Evolutionary conservation across 106 monocot genomes (phyloP).

Genomic region (Narthecium ossifragum): DNA sequence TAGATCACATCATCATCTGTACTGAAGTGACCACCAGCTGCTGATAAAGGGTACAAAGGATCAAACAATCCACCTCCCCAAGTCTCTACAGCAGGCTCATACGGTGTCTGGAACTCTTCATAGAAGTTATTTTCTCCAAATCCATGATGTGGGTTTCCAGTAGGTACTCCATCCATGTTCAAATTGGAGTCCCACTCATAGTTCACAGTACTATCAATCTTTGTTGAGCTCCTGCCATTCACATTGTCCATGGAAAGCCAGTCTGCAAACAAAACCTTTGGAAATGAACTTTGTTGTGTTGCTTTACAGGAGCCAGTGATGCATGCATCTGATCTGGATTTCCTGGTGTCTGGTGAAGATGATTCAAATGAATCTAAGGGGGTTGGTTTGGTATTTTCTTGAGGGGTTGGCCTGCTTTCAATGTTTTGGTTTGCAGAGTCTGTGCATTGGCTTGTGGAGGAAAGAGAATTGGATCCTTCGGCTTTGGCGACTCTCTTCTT

Average conservation of each 20-base stretch:
- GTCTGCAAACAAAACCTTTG: conserved; percentile 20
- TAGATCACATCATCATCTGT: background rate
- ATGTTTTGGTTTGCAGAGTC: background rate
- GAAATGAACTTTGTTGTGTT: background rate
- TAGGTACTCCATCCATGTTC: conserved; percentile 5
- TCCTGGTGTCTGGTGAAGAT: conserved; percentile 1
- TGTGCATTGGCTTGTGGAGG: background rate
- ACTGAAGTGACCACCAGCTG: conserved; percentile 4
- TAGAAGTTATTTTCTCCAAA: conserved; percentile 18
- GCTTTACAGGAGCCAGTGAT: background rate
- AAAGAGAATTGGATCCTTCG: background rate
- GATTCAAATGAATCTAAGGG: background rate
- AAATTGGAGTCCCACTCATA: conserved; percentile 8
- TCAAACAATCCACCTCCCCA: conserved; percentile 24
- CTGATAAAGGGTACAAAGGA: conserved; percentile 12
- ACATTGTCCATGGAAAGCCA: conserved; percentile 12
- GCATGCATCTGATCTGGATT: background rate
- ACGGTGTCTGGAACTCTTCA: conserved; percentile 23
- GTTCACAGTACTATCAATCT: background rate
- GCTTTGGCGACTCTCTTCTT: conserved; percentile 18
- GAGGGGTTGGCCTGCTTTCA: background rate
- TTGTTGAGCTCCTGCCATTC: conserved; percentile 3
- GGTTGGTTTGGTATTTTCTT: background rate
- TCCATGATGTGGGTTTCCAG: conserved; percentile 17
- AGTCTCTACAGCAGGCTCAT: conserved; percentile 9